Evolutionary conservation across 352 stramenopile species (phyloP).

Genomic region (Phytophthora sp.): DNA sequence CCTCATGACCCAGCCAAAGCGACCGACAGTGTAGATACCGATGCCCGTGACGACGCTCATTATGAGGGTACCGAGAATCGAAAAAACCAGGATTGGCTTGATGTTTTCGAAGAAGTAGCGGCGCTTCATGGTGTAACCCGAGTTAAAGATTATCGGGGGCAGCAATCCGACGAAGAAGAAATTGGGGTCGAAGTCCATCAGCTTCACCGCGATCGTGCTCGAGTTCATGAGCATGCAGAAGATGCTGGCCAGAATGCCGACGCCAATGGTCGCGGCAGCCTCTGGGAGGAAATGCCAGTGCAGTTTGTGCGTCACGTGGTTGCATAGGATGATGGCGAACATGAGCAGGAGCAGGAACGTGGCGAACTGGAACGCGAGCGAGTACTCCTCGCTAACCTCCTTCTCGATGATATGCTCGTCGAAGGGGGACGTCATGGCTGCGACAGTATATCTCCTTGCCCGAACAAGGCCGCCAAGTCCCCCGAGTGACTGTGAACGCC

Average conservation of each 20-base stretch:
- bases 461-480: neutral
- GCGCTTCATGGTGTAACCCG: conserved; percentile 91
- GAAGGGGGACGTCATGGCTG: conserved; percentile 26
- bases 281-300: conserved; percentile 81
- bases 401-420: conserved; percentile 32
- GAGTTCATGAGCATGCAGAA: conserved; percentile 67
- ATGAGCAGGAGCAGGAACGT: conserved; percentile 80
- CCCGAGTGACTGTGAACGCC: neutral
- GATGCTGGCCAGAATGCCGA: conserved; percentile 64
- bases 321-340: conserved; percentile 80
- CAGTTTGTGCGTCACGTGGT: conserved; percentile 76
- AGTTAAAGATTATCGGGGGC: conserved; percentile 96
- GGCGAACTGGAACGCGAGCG: conserved; percentile 79
- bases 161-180: conserved; percentile 94
- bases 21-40: conserved; percentile 72
- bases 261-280: conserved; percentile 66
- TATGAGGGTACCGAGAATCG: conserved; percentile 90
- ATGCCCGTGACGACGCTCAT: conserved; percentile 88
- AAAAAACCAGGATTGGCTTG: conserved; percentile 89
- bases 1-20: conserved; percentile 69
- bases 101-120: conserved; percentile 94
- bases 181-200: conserved; percentile 91
- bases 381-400: conserved; percentile 77
- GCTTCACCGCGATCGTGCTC: conserved; percentile 67
- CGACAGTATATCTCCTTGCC: neutral